phyloP scores from a whole-genome alignment of 768 basidiomycete species.

The Cyathus striatus region DNA sequence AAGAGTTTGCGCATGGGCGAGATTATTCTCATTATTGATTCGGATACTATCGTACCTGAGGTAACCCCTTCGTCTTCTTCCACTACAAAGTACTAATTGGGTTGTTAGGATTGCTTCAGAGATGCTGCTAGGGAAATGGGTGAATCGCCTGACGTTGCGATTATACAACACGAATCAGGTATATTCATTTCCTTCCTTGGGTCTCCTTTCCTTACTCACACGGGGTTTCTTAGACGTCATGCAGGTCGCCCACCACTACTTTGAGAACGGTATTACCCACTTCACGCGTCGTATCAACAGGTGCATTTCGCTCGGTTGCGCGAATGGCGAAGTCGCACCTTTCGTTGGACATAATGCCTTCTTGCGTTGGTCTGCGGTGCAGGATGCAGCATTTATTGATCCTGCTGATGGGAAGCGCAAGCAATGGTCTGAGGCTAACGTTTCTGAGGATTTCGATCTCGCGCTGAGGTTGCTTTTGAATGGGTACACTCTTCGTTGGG shows the following conservation, averaged over 20 bases:
- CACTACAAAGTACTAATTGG: not conserved
- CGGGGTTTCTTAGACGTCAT: conserved; percentile 52
- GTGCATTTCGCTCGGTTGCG: conserved; percentile 71
- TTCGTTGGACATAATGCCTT: conserved; percentile 89
- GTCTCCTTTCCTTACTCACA: conserved; percentile 3
- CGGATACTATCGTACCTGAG: conserved; percentile 74
- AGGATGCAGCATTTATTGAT: conserved; percentile 77
- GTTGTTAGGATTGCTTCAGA: conserved; percentile 67
- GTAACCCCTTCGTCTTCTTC: conserved; percentile 19
- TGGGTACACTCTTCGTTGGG: conserved; percentile 76
- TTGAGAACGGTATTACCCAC: conserved; percentile 86
- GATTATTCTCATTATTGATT: conserved; percentile 78
- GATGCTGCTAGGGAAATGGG: conserved; percentile 85
- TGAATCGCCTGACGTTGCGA: conserved; percentile 74
- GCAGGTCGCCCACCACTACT: conserved; percentile 86
- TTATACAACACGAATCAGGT: conserved; percentile 87
- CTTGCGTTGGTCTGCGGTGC: conserved; percentile 80
- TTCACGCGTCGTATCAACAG: conserved; percentile 89
- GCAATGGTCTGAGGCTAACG: conserved; percentile 74
- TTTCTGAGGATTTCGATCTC: conserved; percentile 80
- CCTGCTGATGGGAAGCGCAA: conserved; percentile 55
- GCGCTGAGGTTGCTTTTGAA: conserved; percentile 63
- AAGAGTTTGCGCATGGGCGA: conserved; percentile 72
- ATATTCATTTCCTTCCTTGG: conserved; percentile 7
- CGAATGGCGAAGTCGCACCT: conserved; percentile 78